A percentile compares a stretch with the other conserved stretches of the same genome.
phyloP scores from a whole-genome alignment of 176 grass and related monocot genomes.

The Zea mays region DNA sequence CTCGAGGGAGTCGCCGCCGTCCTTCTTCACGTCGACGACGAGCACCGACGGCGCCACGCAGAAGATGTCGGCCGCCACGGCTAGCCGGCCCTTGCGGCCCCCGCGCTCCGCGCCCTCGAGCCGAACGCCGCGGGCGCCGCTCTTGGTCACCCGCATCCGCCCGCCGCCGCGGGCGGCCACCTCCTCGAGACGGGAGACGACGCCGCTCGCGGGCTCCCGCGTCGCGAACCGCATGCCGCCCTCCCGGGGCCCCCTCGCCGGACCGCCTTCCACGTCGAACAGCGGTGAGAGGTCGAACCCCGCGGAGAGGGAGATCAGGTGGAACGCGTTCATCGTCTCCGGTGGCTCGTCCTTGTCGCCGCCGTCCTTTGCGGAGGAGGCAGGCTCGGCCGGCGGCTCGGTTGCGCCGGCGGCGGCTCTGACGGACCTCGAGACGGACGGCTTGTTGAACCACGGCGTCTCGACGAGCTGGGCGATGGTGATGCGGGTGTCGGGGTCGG shows the following conservation, averaged over 20 bases:
- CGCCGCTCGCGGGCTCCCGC: constrained; percentile 56
- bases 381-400: constrained; percentile 46
- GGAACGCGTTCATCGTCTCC: constrained; percentile 70
- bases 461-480: constrained; percentile 75
- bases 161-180: constrained; percentile 66
- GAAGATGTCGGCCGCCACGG: constrained; percentile 83
- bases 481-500: constrained; percentile 75
- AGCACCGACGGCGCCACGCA: constrained; percentile 70
- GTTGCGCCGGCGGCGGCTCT: not conserved
- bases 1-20: constrained; percentile 70
- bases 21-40: constrained; percentile 94
- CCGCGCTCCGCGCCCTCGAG: constrained; percentile 75
- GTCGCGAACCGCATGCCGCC: constrained; percentile 73
- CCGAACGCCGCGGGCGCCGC: constrained; percentile 65
- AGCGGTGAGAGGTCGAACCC: constrained; percentile 90
- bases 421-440: constrained; percentile 28
- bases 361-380: constrained; percentile 14
- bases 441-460: constrained; percentile 82
- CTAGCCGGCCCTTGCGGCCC: constrained; percentile 72
- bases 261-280: constrained; percentile 53
- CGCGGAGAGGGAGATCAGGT: constrained; percentile 84
- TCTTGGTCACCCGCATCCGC: constrained; percentile 66
- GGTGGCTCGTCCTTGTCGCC: constrained; percentile 47
- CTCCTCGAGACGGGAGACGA: constrained; percentile 73
- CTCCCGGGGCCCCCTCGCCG: constrained; percentile 27